Evolutionary conservation across 768 basidiomycete genomes (phyloP), one percentile per base, ranked within the genome.

Genomic region (Flagelloscypha sp.): DNA sequence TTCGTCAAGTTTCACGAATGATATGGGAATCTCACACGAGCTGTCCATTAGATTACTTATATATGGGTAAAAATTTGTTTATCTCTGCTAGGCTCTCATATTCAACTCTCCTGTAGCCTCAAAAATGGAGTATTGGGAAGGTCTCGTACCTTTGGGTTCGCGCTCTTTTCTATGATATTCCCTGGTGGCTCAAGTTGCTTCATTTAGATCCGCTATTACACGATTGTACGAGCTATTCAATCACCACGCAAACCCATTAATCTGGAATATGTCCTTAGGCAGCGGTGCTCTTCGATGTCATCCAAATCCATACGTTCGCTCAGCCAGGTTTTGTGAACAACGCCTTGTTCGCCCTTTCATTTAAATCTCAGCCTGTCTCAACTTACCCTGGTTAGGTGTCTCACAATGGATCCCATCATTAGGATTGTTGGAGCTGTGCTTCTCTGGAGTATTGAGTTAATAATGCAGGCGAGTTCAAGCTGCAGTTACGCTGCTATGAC

Each of bases 391-490:
- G 11, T 16, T 25, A 70, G 70, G 24, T 70, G 68, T 38, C 50
- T 68, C 11, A 61, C 57, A 2, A 63, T 63, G 52, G 67, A 68
- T 41, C 57, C 67, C 4, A 56, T 62, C 12, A 66, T 56, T 20
- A 59, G 66, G 3, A 46, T 68, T 8, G 57, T 58, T 5, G 68
- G 70, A 6, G 68, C 63, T 2, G 50, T 70, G 18, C 61, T 59
- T 22, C 49, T 72, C 6, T 70, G 70, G 68, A 58, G 63, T 19
- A 56, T 72, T 11, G 66, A 72, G 45, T 63, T 70, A 10, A 51
- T 70, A 37, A 66, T 72, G 63, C 67, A 68, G 45, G n/a, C n/a
- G n/a, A n/a, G n/a, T n/a, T n/a, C n/a, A n/a, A n/a, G n/a, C n/a
- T n/a, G n/a, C n/a, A n/a, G n/a, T n/a, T n/a, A n/a, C n/a, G n/a